These are phyloP conservation scores for Phoenix roebelenii DNA, from an alignment of 176 grass and related monocot genomes.

Conservation along the genomic window DNA sequence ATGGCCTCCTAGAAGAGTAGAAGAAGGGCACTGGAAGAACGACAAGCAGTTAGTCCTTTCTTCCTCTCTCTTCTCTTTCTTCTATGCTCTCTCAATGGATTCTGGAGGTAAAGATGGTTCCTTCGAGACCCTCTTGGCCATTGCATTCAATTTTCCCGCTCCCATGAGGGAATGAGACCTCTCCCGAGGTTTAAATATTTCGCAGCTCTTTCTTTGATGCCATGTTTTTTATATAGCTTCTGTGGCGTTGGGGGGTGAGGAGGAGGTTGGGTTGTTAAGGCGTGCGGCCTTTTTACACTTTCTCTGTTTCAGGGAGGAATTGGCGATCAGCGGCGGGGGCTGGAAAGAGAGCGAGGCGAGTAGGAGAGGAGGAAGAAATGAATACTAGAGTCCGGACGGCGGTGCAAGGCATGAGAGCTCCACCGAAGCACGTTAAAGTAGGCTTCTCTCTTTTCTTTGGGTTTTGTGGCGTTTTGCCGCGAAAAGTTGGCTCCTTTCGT, in stretches of 20 bases:
- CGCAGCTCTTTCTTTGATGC: background rate
- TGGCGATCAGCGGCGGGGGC: constrained; percentile 6
- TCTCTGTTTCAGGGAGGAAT: constrained; percentile 21
- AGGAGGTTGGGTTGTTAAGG: constrained; percentile 24
- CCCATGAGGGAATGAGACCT: background rate
- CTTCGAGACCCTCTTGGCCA: background rate
- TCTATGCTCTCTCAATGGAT: too few species aligned
- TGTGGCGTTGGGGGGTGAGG: constrained; percentile 16
- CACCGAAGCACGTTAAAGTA: constrained; percentile 59
- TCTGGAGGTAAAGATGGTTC: background rate
- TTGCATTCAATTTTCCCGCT: background rate
- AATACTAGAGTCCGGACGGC: constrained; percentile 27
- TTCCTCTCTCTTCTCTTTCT: background rate
- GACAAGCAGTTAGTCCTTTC: background rate
- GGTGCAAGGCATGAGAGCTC: constrained; percentile 22
- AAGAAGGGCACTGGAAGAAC: too few species aligned
- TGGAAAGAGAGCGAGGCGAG: background rate
- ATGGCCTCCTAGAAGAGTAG: too few species aligned
- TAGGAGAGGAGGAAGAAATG: constrained; percentile 25
- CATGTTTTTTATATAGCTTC: constrained; percentile 5
- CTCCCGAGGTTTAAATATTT: background rate
- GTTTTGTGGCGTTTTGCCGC: constrained; percentile 3
- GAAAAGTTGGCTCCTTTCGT: constrained; percentile 24
- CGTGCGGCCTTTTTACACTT: constrained; percentile 21
- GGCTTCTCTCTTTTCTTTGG: constrained; percentile 20